A percentile compares a stretch with the other conserved stretches of the same genome.
Evolutionary conservation across 345 rosid species (phyloP).

Genomic region (Psidium friedrichsthalianum): DNA sequence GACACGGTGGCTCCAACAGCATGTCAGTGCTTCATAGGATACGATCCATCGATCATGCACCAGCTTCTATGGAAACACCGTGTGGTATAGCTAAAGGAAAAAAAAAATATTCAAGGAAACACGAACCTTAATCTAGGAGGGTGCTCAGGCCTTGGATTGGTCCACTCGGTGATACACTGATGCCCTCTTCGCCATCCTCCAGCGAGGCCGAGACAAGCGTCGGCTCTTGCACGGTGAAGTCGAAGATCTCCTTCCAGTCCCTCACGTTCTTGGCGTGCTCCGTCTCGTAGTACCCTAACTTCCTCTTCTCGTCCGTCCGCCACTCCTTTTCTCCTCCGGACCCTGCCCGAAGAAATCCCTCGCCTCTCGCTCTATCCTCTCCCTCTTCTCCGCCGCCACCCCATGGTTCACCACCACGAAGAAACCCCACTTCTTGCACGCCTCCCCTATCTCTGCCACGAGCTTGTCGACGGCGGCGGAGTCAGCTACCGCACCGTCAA

Average conservation of each 20-base stretch:
- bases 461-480: constrained; percentile 1
- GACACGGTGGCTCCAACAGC: no score
- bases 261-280: constrained; percentile 56
- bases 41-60: no score
- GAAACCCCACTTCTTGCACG: constrained; percentile 55
- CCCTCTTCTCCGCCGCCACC: constrained; percentile 13
- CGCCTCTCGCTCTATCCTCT: constrained; percentile 9
- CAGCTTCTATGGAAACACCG: background rate
- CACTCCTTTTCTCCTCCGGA: constrained; percentile 36
- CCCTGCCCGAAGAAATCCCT: constrained; percentile 35
- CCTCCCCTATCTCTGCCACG: constrained; percentile 30
- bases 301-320: constrained; percentile 35
- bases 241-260: constrained; percentile 67
- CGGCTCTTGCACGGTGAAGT: constrained; percentile 34
- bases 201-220: constrained; percentile 35
- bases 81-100: background rate
- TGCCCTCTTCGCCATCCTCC: constrained; percentile 13
- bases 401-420: constrained; percentile 32
- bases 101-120: constrained; percentile 3
- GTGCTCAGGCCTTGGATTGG: constrained; percentile 44
- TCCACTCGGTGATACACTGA: constrained; percentile 18
- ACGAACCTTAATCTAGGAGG: constrained; percentile 38
- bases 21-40: no score
- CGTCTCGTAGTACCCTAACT: constrained; percentile 44
- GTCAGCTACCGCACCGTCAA: background rate